A percentile compares a stretch with the other conserved stretches of the same genome.
phyloP scores from a whole-genome alignment of 202 grass and related monocot genomes.

The Eragrostis tef region DNA sequence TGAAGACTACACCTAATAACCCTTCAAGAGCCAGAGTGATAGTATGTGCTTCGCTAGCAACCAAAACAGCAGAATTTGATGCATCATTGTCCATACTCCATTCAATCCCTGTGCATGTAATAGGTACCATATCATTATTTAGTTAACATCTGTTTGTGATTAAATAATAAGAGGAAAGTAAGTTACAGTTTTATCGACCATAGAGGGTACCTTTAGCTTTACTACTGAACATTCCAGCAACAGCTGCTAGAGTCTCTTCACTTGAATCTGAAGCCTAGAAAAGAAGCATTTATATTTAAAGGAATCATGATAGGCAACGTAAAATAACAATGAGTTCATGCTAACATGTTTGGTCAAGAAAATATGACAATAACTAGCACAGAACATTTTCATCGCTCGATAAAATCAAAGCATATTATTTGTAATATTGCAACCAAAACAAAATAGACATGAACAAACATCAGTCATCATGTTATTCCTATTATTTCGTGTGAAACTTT shows the following conservation, averaged over 20 bases:
- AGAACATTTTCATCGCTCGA: not conserved
- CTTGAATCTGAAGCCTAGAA: conserved; percentile 91
- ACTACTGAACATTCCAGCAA: conserved; percentile 99
- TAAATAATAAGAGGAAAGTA: conserved; percentile 32
- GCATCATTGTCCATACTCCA: conserved; percentile 99
- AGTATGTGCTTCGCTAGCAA: conserved; percentile 98
- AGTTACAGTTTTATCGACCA: conserved; percentile 26
- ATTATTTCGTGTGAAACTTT: not conserved
- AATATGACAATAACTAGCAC: conserved; percentile 10
- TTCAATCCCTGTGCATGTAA: conserved; percentile 73
- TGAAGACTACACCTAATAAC: conserved; percentile 96
- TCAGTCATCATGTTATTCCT: not conserved
- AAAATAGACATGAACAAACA: not conserved
- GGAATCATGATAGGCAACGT: not conserved
- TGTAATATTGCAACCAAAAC: conserved; percentile 25
- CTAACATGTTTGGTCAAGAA: not conserved
- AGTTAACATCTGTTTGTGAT: conserved; percentile 3
- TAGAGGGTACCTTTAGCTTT: conserved; percentile 93
- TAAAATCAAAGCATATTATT: not conserved
- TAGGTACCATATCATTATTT: conserved; percentile 18
- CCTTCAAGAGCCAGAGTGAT: conserved; percentile 94
- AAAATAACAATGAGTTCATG: conserved; percentile 8
- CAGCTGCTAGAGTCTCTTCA: conserved; percentile 94
- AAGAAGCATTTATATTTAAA: conserved; percentile 42
- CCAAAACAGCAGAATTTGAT: conserved; percentile 95